Base-by-base conservation (phyloP, 2,329 filamentous ascomycete genomes). In the Verticillium longisporum region DNA sequence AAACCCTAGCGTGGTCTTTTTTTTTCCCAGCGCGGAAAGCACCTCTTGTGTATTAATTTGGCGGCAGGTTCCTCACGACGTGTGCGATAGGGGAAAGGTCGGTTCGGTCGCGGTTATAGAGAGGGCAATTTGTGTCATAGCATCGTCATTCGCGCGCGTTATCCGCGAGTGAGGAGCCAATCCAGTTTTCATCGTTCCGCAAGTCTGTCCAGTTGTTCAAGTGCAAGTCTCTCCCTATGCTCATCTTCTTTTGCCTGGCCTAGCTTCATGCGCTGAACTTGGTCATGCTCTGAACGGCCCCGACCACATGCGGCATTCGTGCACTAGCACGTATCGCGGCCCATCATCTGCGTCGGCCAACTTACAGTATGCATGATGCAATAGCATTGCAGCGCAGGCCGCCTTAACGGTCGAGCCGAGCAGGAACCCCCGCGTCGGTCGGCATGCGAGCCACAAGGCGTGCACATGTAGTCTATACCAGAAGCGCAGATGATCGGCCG, bases 1-100 rank as follows among this genome's bases (percentile, higher is more conserved):
- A 91, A 81, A 71, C 62, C 61, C 61, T 63, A 60, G 62, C 62
- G 61, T 61, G 61, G 59, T 63, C 57, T 26, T 26, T 26, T 26
- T n/a, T 61, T 64, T 56, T 36, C 34, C 45, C 45, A 50, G n/a
- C 15, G 45, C 45, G 45, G 53, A 59, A 26, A 59, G 59, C 64
- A 61, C 57, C 56, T 58, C 61, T 58, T 63, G 64, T 65, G 62
- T 63, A 65, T 62, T 63, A 63, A 64, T 67, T 64, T 31, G 56
- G 57, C 45, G 45, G 41, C 57, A 54, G 57, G 57, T 59, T 54
- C 57, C 57, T 54, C 38, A 54, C 34, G 45, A 54, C 31, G 26
- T 59, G 57, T 59, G 57, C 57, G 33, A 59, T 59, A 54, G 31
- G 41, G 41, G 50, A 50, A n/a, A 18, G 56, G 32, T 33, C 34